Evolutionary conservation across 106 monocot species (phyloP).

Genomic region (Cymbidium sinense): DNA sequence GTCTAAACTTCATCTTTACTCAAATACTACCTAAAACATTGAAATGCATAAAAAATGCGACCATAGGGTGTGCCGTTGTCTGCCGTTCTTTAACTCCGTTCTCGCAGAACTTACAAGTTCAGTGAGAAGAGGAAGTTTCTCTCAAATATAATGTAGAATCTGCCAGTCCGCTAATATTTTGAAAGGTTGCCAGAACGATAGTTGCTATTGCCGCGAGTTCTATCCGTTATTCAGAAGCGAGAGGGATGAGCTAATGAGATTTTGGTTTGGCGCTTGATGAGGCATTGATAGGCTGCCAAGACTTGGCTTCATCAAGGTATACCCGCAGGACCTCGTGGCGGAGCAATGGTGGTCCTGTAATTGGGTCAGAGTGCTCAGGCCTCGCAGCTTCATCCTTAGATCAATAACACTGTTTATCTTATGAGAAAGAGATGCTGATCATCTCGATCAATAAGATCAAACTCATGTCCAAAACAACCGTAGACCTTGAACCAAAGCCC

Average conservation of each 20-base stretch:
- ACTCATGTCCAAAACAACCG: no score
- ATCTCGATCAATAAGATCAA: no score
- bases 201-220: conserved; percentile 76
- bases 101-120: conserved; percentile 59
- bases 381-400: conserved; percentile 64
- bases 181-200: conserved; percentile 59
- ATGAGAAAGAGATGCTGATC: conserved; percentile 69
- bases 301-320: conserved; percentile 52
- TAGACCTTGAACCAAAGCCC: no score
- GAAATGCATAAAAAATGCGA: no score
- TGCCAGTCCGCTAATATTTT: conserved; percentile 51
- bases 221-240: conserved; percentile 60
- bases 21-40: no score
- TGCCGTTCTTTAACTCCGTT: no score
- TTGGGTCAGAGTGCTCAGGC: conserved; percentile 71
- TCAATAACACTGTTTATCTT: conserved; percentile 61
- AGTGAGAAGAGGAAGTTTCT: conserved; percentile 63
- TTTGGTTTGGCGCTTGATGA: conserved; percentile 8
- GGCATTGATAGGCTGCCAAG: conserved; percentile 10
- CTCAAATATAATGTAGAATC: conserved; percentile 47
- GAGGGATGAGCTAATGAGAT: conserved; percentile 46
- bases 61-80: no score
- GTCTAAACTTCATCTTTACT: no score
- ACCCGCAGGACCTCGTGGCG: conserved; percentile 67
- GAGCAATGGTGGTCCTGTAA: conserved; percentile 91